These are phyloP conservation scores for Pichia sp. DNA, from an alignment of 1,139 yeast genomes.

Conservation along the genomic window DNA sequence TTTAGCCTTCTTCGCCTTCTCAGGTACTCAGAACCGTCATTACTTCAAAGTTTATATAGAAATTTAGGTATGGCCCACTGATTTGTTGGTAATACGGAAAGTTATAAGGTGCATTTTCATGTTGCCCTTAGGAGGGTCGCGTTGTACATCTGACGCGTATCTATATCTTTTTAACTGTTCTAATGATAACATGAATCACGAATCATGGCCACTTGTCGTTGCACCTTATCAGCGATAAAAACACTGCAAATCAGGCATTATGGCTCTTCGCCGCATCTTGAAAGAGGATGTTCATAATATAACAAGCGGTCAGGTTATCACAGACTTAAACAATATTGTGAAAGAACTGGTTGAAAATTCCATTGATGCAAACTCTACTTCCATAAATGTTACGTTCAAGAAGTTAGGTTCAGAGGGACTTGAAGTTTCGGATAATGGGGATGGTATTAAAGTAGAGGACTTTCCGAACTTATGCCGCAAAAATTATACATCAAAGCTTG, in stretches of 20 bases:
- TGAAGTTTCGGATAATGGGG: slow-evolving; percentile 73
- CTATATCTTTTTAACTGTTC: no score
- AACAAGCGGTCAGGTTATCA: slow-evolving; percentile 91
- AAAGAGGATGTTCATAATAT: slow-evolving; percentile 58
- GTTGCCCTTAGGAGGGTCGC: no score
- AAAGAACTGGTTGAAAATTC: slow-evolving; percentile 88
- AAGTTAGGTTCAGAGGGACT: slow-evolving; percentile 75
- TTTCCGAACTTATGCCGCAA: slow-evolving; percentile 59
- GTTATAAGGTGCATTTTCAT: no score
- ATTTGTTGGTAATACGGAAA: no score
- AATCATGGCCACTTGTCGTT: no score
- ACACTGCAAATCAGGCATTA: not conserved
- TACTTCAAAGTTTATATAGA: no score
- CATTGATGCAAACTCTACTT: slow-evolving; percentile 69
- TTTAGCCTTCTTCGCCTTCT: not conserved
- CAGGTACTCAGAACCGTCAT: no score
- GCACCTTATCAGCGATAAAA: not conserved
- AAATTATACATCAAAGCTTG: slow-evolving; percentile 78
- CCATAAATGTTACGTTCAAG: slow-evolving; percentile 47
- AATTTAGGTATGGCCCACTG: no score
- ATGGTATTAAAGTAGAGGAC: slow-evolving; percentile 61
- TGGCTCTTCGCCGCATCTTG: slow-evolving; percentile 38
- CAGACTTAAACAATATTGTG: slow-evolving; percentile 68
- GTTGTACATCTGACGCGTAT: no score
- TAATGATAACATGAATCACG: not conserved